Evolutionary conservation across 2,329 filamentous ascomycete species (phyloP), one percentile per base, ranked within the genome.

Genomic region (Fusarium tupiense): DNA sequence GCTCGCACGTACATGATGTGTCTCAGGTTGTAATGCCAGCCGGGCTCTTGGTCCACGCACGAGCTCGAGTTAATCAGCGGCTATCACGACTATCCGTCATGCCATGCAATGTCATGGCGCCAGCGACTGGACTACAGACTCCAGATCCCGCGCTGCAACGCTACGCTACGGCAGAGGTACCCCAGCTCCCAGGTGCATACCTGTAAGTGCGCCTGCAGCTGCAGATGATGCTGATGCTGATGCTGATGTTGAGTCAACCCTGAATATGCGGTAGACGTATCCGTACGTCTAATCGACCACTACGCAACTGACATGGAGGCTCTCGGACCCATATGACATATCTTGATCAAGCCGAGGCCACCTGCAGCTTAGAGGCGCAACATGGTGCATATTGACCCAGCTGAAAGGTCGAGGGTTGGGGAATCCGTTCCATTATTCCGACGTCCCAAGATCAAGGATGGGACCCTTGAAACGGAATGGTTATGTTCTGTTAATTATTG

Each of bases 401-500:
- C 71, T 73, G 61, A 73, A 71, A 57, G 66, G 70, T 73, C 71
- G 61, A 73, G 71, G 71, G 70, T 71, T 59, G 62, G 62, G 49
- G 66, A 52, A 47, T 52, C 29, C 38, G 43, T 62, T 62, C 57
- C 61, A 66, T 60, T 46, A 60, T 59, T 17, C 53, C 44, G 31
- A 57, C 35, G 64, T 38, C 50, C 46, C 35, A 69, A 58, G 37
- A 69, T 46, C 53, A 66, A 46, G 68, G 62, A 53, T 41, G n/a
- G 47, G 17, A 70, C 60, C 65, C 70, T 71, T 71, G 67, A 56
- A 70, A 50, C 52, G 46, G 56, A 26, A 49, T 52, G 24, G 47
- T n/a, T 43, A 26, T 66, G 47, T n/a, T 43, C 33, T 66, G 33
- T 43, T 37, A 35, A 37, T 37, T 37, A 37, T 35, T n/a, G 38